phyloP scores from a whole-genome alignment of 2,329 filamentous ascomycete species.

The Phialophora macrospora region DNA sequence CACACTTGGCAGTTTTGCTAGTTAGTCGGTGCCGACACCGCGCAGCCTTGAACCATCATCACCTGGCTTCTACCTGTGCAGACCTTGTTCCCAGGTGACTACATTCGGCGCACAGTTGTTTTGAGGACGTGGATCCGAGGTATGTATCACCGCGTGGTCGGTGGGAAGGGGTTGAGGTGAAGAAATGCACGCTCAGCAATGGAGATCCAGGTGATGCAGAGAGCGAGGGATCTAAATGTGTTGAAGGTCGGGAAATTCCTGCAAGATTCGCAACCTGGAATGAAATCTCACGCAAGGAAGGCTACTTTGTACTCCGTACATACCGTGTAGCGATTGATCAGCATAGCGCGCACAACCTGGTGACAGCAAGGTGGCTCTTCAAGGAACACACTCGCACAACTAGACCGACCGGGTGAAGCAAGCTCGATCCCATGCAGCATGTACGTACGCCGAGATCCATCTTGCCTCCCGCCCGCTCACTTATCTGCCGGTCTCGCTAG shows the following conservation, averaged over 20 bases:
- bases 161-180: not conserved
- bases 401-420: not conserved
- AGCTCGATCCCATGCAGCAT: not conserved
- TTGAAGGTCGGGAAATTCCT: not conserved
- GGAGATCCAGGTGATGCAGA: not conserved
- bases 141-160: not conserved
- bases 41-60: not conserved
- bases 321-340: not conserved
- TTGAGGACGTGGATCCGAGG: not conserved
- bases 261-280: too few relatives aligned
- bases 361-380: not conserved
- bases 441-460: not conserved
- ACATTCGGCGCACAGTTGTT: not conserved
- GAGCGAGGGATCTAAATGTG: not conserved
- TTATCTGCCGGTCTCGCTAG: slow-evolving; percentile 26
- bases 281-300: not conserved
- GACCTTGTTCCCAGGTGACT: not conserved
- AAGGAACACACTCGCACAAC: not conserved
- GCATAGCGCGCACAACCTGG: not conserved
- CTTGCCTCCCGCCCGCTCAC: not conserved
- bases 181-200: not conserved
- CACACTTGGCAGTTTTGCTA: not conserved
- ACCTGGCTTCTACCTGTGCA: not conserved
- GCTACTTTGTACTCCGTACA: not conserved
- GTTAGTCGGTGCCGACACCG: too few relatives aligned